These are phyloP conservation scores for Eucalyptus tenuipes DNA, from an alignment of 345 rosid species.

Conservation along the genomic window DNA sequence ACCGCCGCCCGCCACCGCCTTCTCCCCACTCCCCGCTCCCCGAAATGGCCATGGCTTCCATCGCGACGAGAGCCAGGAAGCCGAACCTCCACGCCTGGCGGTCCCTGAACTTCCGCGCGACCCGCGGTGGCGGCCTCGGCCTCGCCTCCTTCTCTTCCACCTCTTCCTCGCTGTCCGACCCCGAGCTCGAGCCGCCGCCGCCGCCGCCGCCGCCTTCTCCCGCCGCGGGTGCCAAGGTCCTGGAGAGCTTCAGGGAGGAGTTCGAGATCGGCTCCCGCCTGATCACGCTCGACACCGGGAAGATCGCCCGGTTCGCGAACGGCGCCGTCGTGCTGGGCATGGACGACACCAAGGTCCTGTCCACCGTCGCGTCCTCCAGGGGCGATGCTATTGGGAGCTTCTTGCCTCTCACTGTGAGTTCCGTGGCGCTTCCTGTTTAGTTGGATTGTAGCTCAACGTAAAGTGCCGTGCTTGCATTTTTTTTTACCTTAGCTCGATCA, in stretches of 20 bases:
- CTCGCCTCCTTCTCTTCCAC: slow-evolving; percentile 18
- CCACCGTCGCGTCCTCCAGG: slow-evolving; percentile 67
- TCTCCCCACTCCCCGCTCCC: background rate
- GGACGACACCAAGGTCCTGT: slow-evolving; percentile 69
- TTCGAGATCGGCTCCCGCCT: slow-evolving; percentile 74
- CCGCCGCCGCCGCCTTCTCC: background rate
- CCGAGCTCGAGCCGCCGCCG: slow-evolving; percentile 5
- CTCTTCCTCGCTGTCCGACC: slow-evolving; percentile 10
- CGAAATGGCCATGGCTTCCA: slow-evolving; percentile 25
- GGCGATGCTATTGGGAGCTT: slow-evolving; percentile 54
- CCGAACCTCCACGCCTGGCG: slow-evolving; percentile 49
- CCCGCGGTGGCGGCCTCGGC: slow-evolving; percentile 48
- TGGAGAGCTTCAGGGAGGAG: slow-evolving; percentile 69
- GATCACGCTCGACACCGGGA: slow-evolving; percentile 77
- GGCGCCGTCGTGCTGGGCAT: slow-evolving; percentile 74
- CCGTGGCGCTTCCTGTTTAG: background rate
- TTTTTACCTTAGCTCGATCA: background rate
- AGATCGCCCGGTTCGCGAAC: slow-evolving; percentile 82
- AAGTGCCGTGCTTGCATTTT: background rate
- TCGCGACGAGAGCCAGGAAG: slow-evolving; percentile 40
- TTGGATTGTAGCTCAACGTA: background rate
- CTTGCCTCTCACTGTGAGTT: slow-evolving; percentile 78
- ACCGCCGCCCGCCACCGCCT: background rate
- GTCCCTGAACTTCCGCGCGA: slow-evolving; percentile 34
- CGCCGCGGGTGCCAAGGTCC: slow-evolving; percentile 43